phyloP scores from a whole-genome alignment of 116 monocot genomes.

The Posidonia oceanica region DNA sequence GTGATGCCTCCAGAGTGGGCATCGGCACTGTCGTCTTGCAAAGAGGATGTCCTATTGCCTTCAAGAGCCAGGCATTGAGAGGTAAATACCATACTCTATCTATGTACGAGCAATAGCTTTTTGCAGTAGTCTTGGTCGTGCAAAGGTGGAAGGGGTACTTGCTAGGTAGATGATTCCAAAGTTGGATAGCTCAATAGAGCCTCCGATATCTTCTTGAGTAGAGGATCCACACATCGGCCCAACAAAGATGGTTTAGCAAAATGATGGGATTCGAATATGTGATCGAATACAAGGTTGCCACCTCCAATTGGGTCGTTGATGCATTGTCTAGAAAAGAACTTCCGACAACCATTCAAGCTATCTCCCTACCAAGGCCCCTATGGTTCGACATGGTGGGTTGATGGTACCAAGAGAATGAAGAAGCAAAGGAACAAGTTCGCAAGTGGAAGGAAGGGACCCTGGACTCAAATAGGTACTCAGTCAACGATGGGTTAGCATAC shows the following conservation, averaged over 20 bases:
- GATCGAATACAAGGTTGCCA: neutral
- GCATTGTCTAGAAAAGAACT: neutral
- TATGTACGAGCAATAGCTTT: constrained; percentile 2
- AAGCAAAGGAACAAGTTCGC: neutral
- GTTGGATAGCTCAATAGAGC: neutral
- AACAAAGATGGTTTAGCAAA: neutral
- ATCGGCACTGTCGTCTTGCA: neutral
- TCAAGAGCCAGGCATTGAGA: neutral
- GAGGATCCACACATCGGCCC: neutral
- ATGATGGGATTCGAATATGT: neutral
- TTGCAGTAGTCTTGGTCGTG: neutral
- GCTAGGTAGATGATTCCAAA: neutral
- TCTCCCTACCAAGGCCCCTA: neutral
- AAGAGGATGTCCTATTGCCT: neutral
- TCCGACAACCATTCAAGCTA: neutral
- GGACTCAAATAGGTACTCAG: neutral
- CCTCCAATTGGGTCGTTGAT: neutral
- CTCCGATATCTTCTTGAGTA: neutral
- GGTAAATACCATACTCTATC: neutral
- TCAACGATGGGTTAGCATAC: no score
- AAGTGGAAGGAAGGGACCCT: neutral
- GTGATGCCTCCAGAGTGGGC: neutral
- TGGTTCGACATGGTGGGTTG: neutral
- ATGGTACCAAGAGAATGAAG: neutral
- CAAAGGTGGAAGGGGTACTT: neutral